Percentiles rank a stretch among this genome's conserved stretches.
phyloP scores from a whole-genome alignment of 768 basidiomycete genomes.

The Phylloporus sp. region DNA sequence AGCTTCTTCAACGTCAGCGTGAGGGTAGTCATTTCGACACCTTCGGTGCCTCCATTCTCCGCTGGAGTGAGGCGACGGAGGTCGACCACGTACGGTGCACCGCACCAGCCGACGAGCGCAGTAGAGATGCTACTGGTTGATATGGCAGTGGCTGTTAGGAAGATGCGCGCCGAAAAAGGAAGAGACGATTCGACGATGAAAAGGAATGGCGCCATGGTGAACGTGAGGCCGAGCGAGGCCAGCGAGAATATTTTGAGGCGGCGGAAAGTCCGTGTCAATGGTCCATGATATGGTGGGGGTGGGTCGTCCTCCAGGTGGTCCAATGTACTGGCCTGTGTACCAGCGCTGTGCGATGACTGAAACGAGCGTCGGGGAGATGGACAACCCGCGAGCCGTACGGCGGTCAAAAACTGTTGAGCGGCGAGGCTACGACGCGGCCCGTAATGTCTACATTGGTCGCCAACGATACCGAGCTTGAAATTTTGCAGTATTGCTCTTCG shows the following conservation, averaged over 20 bases:
- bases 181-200: slow-evolving; percentile 76
- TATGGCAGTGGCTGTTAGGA: slow-evolving; percentile 65
- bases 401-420: not conserved
- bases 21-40: slow-evolving; percentile 66
- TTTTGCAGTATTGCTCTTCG: slow-evolving; percentile 11
- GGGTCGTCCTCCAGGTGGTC: slow-evolving; percentile 3
- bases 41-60: slow-evolving; percentile 41
- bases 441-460: slow-evolving; percentile 4
- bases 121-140: slow-evolving; percentile 72
- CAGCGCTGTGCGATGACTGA: slow-evolving; percentile 10
- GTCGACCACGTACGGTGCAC: slow-evolving; percentile 66
- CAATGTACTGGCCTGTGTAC: slow-evolving; percentile 1
- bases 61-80: slow-evolving; percentile 49
- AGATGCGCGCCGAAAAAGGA: slow-evolving; percentile 61
- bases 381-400: not conserved
- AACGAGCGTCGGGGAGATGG: slow-evolving; percentile 5
- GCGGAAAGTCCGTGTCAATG: slow-evolving; percentile 66
- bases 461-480: not conserved
- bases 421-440: not conserved
- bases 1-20: slow-evolving; percentile 55
- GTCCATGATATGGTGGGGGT: slow-evolving; percentile 57
- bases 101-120: slow-evolving; percentile 63
- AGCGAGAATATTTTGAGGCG: slow-evolving; percentile 81
- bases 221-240: slow-evolving; percentile 65
- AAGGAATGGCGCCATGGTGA: slow-evolving; percentile 70